These are phyloP conservation scores for Solanum bulbocastanum DNA, from an alignment of 257 asterid genomes.

Conservation along the genomic window DNA sequence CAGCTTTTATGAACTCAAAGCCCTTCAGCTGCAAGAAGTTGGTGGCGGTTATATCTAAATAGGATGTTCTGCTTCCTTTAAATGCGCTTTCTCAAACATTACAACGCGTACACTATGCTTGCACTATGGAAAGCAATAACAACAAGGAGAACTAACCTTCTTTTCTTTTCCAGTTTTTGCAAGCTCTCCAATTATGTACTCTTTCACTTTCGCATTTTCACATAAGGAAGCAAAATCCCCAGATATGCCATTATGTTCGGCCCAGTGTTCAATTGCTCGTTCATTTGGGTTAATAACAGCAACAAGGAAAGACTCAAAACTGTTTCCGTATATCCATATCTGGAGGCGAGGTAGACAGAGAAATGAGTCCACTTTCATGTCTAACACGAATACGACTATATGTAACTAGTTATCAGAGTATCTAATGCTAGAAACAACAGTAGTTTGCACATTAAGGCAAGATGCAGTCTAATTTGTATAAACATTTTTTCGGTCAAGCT, in stretches of 20 bases:
- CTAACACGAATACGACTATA: background rate
- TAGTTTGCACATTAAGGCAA: background rate
- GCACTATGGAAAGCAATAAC: background rate
- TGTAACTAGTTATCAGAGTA: background rate
- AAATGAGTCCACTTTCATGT: background rate
- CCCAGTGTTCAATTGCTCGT: conserved; percentile 69
- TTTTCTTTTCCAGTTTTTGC: conserved; percentile 57
- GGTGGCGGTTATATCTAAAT: background rate
- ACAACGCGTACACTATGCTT: background rate
- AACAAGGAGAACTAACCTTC: conserved; percentile 38
- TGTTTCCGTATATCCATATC: conserved; percentile 95
- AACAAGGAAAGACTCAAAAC: conserved; percentile 86
- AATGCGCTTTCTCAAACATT: background rate
- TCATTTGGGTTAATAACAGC: conserved; percentile 66
- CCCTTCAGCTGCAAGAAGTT: conserved; percentile 71
- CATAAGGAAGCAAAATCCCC: conserved; percentile 67
- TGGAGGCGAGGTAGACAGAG: conserved; percentile 12
- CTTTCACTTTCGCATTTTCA: conserved; percentile 48
- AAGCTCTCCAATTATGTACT: conserved; percentile 61
- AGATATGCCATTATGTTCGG: conserved; percentile 43
- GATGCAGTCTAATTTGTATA: background rate
- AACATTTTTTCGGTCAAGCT: background rate
- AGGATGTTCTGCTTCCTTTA: background rate
- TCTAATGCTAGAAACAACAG: background rate
- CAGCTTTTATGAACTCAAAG: conserved; percentile 66